These are phyloP conservation scores for Candida parachauliodes DNA, from an alignment of 805 yeast species.

Conservation along the genomic window DNA sequence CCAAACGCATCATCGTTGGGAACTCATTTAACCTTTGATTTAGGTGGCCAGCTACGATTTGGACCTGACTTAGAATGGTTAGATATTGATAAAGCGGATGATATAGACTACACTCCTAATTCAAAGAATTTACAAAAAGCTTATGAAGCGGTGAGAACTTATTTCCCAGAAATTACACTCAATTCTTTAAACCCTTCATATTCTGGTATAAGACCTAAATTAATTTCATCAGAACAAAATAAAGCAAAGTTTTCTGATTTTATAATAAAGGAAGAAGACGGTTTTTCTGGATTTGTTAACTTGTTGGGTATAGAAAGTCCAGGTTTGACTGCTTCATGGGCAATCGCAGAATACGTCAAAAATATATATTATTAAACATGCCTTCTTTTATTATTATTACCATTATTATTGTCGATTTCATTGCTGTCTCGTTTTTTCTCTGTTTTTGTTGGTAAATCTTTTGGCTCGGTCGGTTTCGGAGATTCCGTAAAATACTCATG, in stretches of 20 bases:
- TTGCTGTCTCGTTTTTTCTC: slow-evolving; percentile 17
- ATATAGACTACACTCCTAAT: slow-evolving; percentile 47
- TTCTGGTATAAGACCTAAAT: slow-evolving; percentile 82
- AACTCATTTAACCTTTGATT: slow-evolving; percentile 79
- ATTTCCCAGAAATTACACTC: slow-evolving; percentile 57
- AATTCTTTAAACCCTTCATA: slow-evolving; percentile 62
- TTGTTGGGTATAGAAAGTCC: slow-evolving; percentile 87
- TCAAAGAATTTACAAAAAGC: slow-evolving; percentile 51
- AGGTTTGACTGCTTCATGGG: slow-evolving; percentile 79
- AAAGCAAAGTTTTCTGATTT: slow-evolving; percentile 62
- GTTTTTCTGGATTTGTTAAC: slow-evolving; percentile 74
- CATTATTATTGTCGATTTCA: slow-evolving; percentile 15
- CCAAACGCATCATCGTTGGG: slow-evolving; percentile 73
- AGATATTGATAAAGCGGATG: slow-evolving; percentile 27
- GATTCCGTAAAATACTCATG: slow-evolving; percentile 67
- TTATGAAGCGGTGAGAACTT: slow-evolving; percentile 51
- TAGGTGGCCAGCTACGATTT: slow-evolving; percentile 74
- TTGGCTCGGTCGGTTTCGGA: slow-evolving; percentile 74
- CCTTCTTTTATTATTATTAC: slow-evolving; percentile 14
- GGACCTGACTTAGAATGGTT: slow-evolving; percentile 93
- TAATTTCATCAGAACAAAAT: slow-evolving; percentile 42
- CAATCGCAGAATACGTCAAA: slow-evolving; percentile 71
- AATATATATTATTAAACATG: slow-evolving; percentile 24
- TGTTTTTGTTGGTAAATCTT: slow-evolving; percentile 51
- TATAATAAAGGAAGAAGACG: slow-evolving; percentile 64